Evolutionary conservation across 495 filamentous ascomycete species (phyloP), one percentile per base, ranked within the genome.

Genomic region (Cenococcum geophilum): DNA sequence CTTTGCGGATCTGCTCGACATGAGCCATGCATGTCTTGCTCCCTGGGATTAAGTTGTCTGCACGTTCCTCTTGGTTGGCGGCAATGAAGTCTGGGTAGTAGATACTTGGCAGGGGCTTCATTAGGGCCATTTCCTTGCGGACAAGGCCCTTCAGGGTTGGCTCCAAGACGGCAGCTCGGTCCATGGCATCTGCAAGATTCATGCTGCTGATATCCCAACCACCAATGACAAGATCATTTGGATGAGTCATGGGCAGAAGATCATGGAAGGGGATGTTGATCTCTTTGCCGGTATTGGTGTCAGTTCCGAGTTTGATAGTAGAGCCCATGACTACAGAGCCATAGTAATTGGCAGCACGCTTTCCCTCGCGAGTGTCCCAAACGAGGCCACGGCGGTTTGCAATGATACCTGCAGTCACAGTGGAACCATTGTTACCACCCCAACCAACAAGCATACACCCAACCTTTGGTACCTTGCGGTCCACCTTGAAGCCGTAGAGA

Each of bases 21-120:
- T 98, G 93, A 42, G 82, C 91, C 76, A 76, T 82, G 73, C 74
- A 87, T 61, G 89, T 91, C 79, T 95, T 95, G 74, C 80, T 80
- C 37, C 93, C 93, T 59, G 86, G 76, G 48, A 97, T 75, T 60
- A 95, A 65, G 69, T 98, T 97, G 78, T 98, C 90, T 60, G 95
- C 93, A 72, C 93, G 89, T 68, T 92, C 92, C 75, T 91, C 92
- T 80, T 98, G 93, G 79, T 98, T 98, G 75, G 93, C 88, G 62
- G 93, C 93, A 71, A 98, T 98, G 80, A 97, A 98, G 76, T 98
- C 93, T 4, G 93, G 93, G 72, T 98, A 98, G 83, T 97, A 98
- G 77, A 97, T 88, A 76, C 86, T 91, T 27, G 91, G 92, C 65
- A 97, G 82, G 16, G 93, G 93, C 70, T 86, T 86, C 86, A 97